Conservation (phyloP, 2,329 filamentous ascomycete genomes). For the Leptographium wingfieldii region DNA sequence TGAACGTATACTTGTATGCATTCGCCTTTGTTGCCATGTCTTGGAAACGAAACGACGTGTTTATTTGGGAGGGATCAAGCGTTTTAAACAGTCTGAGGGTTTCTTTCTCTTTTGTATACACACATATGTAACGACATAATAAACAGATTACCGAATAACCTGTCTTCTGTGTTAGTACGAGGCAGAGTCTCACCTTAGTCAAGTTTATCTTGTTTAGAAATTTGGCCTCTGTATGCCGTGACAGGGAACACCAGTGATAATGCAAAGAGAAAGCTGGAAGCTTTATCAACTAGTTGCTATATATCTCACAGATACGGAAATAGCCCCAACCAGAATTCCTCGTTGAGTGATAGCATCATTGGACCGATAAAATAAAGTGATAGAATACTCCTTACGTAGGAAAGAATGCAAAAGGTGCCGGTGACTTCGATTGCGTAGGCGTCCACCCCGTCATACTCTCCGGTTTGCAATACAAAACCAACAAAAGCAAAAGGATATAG, state of each 20-base stretch:
- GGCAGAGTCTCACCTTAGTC: neutral
- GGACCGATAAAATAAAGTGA: neutral
- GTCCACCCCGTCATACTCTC: neutral
- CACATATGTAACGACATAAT: neutral
- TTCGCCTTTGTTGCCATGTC: neutral
- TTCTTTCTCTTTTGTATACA: neutral
- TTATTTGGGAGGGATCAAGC: neutral
- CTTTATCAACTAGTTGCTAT: neutral
- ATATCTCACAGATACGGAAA: neutral
- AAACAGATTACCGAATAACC: neutral
- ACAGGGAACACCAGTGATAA: neutral
- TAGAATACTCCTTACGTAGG: neutral
- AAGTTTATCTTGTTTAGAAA: too few relatives aligned
- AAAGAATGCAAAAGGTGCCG: neutral
- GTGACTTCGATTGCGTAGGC: neutral
- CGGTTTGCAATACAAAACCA: neutral
- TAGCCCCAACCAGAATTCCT: neutral
- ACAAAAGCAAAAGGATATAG: slow-evolving; percentile 1
- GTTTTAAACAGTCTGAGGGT: neutral
- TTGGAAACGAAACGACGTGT: neutral
- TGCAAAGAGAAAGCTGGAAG: neutral
- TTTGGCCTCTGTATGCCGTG: too few relatives aligned
- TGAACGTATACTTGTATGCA: neutral
- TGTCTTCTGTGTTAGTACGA: neutral
- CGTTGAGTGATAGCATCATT: neutral